phyloP scores from a whole-genome alignment of 306 rosid genomes.

The Luffa acutangula region DNA sequence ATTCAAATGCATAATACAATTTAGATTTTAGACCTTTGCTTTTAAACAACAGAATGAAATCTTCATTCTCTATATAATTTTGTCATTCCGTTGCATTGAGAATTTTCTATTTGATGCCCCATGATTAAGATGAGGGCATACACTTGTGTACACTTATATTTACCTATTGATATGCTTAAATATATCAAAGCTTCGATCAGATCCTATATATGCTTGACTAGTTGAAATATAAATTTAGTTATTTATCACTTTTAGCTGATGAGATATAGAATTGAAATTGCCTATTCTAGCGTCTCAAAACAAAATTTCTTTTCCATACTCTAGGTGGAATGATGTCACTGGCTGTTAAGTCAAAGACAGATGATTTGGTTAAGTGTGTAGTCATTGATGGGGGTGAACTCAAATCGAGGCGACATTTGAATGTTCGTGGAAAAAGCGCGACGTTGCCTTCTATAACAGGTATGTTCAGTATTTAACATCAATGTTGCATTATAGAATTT shows the following conservation, averaged over 20 bases:
- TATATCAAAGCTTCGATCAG: neutral
- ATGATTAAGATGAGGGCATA: neutral
- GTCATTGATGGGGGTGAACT: constrained; percentile 92
- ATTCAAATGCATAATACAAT: neutral
- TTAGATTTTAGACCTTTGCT: neutral
- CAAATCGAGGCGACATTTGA: constrained; percentile 90
- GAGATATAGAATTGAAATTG: neutral
- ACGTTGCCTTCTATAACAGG: constrained; percentile 94
- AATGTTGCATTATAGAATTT: neutral
- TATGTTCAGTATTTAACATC: constrained; percentile 16
- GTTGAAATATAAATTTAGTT: neutral
- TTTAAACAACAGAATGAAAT: neutral
- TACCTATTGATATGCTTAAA: neutral
- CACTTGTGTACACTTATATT: neutral
- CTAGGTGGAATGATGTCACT: constrained; percentile 98
- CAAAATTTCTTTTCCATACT: neutral
- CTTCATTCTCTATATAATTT: neutral
- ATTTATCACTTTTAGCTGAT: neutral
- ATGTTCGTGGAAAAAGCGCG: constrained; percentile 98
- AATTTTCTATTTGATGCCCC: neutral
- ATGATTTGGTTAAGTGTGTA: constrained; percentile 62
- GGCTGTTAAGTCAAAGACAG: constrained; percentile 68
- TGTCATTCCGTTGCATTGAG: neutral
- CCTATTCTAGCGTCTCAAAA: constrained; percentile 2
- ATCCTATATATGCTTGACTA: neutral